Conservation (phyloP, 306 rosid species). For the Quercus engelmannii region DNA sequence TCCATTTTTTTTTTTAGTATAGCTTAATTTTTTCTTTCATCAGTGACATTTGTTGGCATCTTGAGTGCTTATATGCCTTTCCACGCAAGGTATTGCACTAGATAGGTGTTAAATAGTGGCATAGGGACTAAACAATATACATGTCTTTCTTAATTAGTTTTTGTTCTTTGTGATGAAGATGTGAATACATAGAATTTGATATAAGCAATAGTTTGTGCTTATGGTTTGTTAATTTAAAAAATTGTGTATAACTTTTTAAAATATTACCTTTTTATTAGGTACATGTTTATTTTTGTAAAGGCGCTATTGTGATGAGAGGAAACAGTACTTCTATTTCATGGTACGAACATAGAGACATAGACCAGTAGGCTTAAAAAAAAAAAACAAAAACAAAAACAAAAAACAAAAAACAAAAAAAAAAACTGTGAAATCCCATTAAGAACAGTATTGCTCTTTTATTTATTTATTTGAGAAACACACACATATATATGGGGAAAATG, state of each 20-base stretch:
- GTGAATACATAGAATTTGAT: background rate
- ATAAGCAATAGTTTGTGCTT: background rate
- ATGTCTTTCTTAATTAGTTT: background rate
- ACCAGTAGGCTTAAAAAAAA: background rate
- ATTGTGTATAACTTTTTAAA: no score
- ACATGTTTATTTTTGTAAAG: no score
- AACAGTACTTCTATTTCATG: no score
- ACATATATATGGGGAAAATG: no score
- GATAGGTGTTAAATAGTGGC: background rate
- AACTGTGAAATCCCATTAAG: no score
- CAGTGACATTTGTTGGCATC: background rate
- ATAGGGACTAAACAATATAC: background rate
- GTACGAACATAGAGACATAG: no score
- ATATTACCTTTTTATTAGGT: no score
- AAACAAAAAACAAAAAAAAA: no score
- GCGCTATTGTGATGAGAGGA: no score
- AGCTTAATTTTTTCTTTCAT: constrained; percentile 22
- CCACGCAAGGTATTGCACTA: constrained; percentile 27
- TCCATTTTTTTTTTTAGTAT: background rate
- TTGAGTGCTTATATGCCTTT: constrained; percentile 19
- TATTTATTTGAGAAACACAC: no score
- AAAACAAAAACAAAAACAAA: background rate
- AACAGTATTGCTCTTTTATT: no score
- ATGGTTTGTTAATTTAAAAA: no score
- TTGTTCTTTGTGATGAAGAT: background rate